Percentiles rank a stretch among this genome's conserved stretches.
Evolutionary conservation across 306 rosid genomes (phyloP).

Genomic region (Cicer pinnatifidum): DNA sequence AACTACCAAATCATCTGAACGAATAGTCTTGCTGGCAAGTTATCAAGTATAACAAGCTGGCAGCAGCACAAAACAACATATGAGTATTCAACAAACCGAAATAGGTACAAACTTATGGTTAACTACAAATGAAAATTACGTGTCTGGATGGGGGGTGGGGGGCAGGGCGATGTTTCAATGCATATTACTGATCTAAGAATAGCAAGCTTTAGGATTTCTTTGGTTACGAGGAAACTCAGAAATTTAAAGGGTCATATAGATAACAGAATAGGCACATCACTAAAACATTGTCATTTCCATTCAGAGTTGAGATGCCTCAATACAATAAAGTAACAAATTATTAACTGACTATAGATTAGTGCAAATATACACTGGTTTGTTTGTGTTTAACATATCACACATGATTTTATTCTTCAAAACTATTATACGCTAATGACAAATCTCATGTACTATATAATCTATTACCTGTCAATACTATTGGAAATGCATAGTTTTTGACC

Average conservation of each 20-base stretch:
- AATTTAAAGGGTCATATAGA: constrained; percentile 24
- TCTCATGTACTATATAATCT: too few relatives aligned
- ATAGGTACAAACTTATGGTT: neutral
- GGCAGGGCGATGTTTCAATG: neutral
- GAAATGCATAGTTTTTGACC: too few relatives aligned
- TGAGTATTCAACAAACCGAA: constrained; percentile 39
- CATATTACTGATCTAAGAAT: neutral
- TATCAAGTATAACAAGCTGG: constrained; percentile 98
- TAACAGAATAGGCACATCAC: too few relatives aligned
- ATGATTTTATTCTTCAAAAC: too few relatives aligned
- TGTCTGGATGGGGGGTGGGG: neutral
- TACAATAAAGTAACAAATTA: too few relatives aligned
- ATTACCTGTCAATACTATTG: too few relatives aligned
- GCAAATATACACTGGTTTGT: too few relatives aligned
- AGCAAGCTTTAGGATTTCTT: neutral
- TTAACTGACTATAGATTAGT: too few relatives aligned
- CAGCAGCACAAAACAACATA: constrained; percentile 42
- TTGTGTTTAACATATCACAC: too few relatives aligned
- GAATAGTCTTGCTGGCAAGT: constrained; percentile 94
- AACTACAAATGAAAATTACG: neutral
- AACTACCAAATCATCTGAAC: constrained; percentile 92
- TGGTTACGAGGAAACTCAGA: neutral
- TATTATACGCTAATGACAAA: too few relatives aligned
- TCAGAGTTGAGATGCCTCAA: too few relatives aligned
- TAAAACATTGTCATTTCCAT: too few relatives aligned